Conservation (phyloP, 2,329 filamentous ascomycete genomes). For the Aspergillus pseudotamarii region DNA sequence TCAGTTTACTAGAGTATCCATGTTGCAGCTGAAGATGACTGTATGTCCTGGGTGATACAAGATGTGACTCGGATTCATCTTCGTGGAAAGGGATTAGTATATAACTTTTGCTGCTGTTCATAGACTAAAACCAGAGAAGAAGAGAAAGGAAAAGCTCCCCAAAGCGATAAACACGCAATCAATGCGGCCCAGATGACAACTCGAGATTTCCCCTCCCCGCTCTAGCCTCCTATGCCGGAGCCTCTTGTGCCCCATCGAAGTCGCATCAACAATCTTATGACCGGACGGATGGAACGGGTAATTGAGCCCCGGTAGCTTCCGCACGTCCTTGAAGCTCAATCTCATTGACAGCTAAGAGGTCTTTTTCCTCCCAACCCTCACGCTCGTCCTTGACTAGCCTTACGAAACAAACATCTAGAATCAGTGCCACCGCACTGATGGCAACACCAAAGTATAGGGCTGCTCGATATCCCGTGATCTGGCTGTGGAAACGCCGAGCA, state of each 20-base stretch:
- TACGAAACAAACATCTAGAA: conserved; percentile 35
- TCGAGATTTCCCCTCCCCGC: neutral
- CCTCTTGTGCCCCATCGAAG: neutral
- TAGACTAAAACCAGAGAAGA: too few species aligned
- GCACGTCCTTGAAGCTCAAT: neutral
- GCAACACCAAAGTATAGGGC: conserved; percentile 37
- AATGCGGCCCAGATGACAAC: neutral
- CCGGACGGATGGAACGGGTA: neutral
- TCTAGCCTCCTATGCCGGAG: neutral
- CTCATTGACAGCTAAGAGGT: neutral
- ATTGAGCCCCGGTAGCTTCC: conserved; percentile 6
- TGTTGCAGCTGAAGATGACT: too few species aligned
- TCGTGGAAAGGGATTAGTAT: too few species aligned
- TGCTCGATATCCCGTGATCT: conserved; percentile 33
- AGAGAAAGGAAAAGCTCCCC: neutral
- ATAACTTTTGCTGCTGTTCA: too few species aligned
- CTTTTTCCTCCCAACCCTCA: conserved; percentile 35
- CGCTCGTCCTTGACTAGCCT: conserved; percentile 35
- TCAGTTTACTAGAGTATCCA: too few species aligned
- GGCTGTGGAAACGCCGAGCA: conserved; percentile 15
- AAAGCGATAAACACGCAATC: neutral
- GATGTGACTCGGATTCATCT: too few species aligned
- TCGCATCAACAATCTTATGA: neutral
- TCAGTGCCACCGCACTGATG: conserved; percentile 31
- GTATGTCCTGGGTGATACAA: too few species aligned